Evolutionary conservation across 495 filamentous ascomycete genomes (phyloP), one percentile per base, ranked within the genome.

Genomic region (Staphylotrichum longicolle): DNA sequence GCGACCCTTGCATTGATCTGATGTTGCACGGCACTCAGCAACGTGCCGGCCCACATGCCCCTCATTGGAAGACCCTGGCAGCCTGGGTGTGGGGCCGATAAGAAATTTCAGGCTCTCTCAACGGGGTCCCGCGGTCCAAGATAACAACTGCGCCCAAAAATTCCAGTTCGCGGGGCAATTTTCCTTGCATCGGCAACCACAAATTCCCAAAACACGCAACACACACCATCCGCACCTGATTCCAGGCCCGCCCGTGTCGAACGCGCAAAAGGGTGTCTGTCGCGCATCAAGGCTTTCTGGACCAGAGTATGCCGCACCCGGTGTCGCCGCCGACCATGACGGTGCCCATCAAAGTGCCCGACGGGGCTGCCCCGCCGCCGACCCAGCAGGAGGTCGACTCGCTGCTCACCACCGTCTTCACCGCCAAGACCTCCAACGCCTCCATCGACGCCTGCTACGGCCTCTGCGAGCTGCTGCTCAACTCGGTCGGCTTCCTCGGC

Each of bases 361-460:
- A 68, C 53, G 74, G 72, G 63, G 68, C 70, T 56, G 69, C 76
- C 66, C 79, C 78, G 41, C 80, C 89, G 54, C 89, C 91, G 46
- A 83, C 87, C 10, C 71, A 82, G 59, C 85, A 88, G 60, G 93
- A 96, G 66, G 77, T 97, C 62, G 73, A 85, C 53, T 82, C 85
- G 32, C 70, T 96, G 32, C 80, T 96, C 69, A 78, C 86, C 64
- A 86, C 81, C 42, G 83, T 94, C 64, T 93, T 96, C 79, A 85
- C 75, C 39, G 86, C 91, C 39, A 85, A 91, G 66, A 88, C 88
- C 3, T 96, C 94, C 6, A 86, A 91, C 68, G 84, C 85, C 62
- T 95, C 93, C 5, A 85, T 98, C 57, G 91, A 96, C 72, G 90
- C 87, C 68, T 79, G 89, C 48, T 96, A 97, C 69, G 86, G 85